These are phyloP conservation scores for Yamadazyma friedrichii DNA, from an alignment of 1,139 yeast genomes.

Conservation along the genomic window DNA sequence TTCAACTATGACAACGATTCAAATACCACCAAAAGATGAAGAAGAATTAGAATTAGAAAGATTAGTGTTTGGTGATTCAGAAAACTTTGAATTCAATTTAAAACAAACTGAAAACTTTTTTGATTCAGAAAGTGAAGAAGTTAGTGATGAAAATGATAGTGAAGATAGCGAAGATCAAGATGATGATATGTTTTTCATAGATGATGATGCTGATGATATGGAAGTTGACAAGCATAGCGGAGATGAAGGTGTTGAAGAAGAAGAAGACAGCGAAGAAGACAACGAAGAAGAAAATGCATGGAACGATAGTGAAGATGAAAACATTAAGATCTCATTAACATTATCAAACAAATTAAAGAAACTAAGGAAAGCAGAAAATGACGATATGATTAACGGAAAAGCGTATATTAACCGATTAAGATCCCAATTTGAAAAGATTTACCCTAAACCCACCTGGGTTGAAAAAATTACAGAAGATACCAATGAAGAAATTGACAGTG, in stretches of 20 bases:
- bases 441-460: conserved; percentile 90
- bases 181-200: conserved; percentile 40
- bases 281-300: conserved; percentile 55
- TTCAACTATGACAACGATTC: conserved; percentile 8
- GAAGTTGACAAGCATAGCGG: conserved; percentile 51
- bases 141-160: conserved; percentile 8
- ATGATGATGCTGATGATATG: conserved; percentile 53
- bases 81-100: conserved; percentile 72
- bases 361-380: conserved; percentile 63
- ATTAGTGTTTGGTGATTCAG: conserved; percentile 85
- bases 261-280: conserved; percentile 28
- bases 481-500: conserved; percentile 22
- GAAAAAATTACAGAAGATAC: conserved; percentile 27
- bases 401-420: conserved; percentile 74
- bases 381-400: conserved; percentile 58
- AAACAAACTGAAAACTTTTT: conserved; percentile 57
- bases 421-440: conserved; percentile 80
- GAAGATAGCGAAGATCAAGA: conserved; percentile 29
- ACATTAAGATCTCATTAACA: conserved; percentile 57
- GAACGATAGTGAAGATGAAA: conserved; percentile 92
- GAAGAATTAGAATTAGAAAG: conserved; percentile 80
- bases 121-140: conserved; percentile 34
- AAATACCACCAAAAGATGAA: conserved; percentile 68
- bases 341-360: conserved; percentile 65
- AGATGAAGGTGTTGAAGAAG: conserved; percentile 19